Base-by-base conservation (phyloP, 2,329 filamentous ascomycete species). In the Ilyonectria robusta region DNA sequence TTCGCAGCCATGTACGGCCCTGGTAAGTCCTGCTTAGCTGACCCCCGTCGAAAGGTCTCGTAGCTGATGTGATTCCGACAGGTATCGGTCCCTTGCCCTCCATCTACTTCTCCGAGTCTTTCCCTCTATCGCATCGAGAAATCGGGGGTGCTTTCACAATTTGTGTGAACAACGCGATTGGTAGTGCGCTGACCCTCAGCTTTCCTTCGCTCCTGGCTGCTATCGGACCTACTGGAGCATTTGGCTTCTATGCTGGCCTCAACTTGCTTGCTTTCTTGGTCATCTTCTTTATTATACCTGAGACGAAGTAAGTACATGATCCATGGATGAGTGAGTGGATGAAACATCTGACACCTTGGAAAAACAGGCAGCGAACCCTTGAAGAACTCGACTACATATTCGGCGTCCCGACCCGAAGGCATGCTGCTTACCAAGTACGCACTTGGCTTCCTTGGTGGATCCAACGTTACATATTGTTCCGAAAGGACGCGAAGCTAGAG, bases 231-330 rank as follows among this genome's bases (percentile, higher is more conserved):
- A 78, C 77, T 5, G 79, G 79, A 7, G 86, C 88, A 2, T 91
- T 92, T 71, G 85, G 87, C 3, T 89, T 92, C 75, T 92, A 91
- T 66, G 84, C 79, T 15, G 88, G 80, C 0, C 79, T 92, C 8
- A 93, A 92, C 69, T 70, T 91, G 4, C 74, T 88, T 2, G 90
- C 89, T 0, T 82, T 91, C 17, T 65, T 88, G 26, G 87, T 92
- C 82, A 91, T 92, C 69, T 91, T 91, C 81, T 81, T 91, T 46
- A 88, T 85, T 76, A 79, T 89, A 0, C 87, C 86, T 1, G 87
- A 88, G 75, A 88, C 86, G 4, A 88, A 87, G 78, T 76, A 66
- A 42, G 67, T 63, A 2, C 13, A 4, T 51, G 10, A 48, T 17
- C 0, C 1, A 51, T 6, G 9, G 42, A 19, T 21, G 29, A 19